Evolutionary conservation across 345 rosid species (phyloP), one percentile per base, ranked within the genome.

Genomic region (Pistacia atlantica): DNA sequence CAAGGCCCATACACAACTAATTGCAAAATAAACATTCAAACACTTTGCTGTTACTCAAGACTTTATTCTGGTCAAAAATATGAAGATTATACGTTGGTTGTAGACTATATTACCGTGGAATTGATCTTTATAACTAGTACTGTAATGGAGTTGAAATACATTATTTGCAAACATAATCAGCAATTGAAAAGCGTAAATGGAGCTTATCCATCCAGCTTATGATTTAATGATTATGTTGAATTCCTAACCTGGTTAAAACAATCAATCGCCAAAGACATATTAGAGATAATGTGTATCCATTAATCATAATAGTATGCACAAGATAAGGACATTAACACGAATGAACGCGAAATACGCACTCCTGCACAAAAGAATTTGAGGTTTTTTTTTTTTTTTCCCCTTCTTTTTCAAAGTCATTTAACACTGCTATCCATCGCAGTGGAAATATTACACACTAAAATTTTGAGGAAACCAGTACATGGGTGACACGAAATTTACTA

Each of bases 371-470:
- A 72, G 54, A 10, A 56, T 33, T 31, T 31, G 59, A n/a, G 14
- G 18, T 3, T 51, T 67, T 55, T 13, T 31, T 1, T 1, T 51
- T 48, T 55, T 13, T 22, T 22, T 22, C 25, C 25, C 11, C 35
- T 42, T 54, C 31, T 38, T 38, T 38, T 38, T 69, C 61, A 20
- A n/a, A 22, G 42, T 54, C n/a, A 57, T 58, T 20, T 57, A 8
- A 60, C 13, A 61, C 66, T 59, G 66, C 65, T 42, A 42, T 42
- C 31, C 49, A 25, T 65, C 59, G 62, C 64, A 49, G 57, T 14
- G 38, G 67, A 65, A 51, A 64, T 69, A 75, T 57, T 59, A 11
- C 38, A 66, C 70, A 31, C 31, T 51, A 25, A 28, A 76, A 25
- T 4, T 67, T 14, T 14, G 48, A 48, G 49, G 55, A 80, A 61